Evolutionary conservation across 2,329 filamentous ascomycete species (phyloP), one percentile per base, ranked within the genome.

Genomic region (Penicillium oxalicum): DNA sequence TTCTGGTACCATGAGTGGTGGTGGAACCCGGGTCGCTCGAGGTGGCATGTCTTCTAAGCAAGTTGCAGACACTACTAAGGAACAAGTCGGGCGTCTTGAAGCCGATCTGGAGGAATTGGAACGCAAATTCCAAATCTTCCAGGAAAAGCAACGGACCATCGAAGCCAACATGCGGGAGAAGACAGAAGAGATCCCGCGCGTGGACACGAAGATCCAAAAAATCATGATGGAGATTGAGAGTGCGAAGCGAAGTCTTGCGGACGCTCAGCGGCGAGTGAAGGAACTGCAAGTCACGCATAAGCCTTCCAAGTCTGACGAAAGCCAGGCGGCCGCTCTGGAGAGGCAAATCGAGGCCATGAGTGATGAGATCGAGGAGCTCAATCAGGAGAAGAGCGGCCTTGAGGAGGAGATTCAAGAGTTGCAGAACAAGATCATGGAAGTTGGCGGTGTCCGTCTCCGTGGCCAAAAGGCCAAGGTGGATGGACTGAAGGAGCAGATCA

Each of bases 1-100:
- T 67, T 96, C 91, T 1, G 93, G 93, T 77, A 97, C 93, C 33
- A 97, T 98, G 93, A 95, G 88, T 50, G 93, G 93, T 75, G 93
- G 93, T 77, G 93, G 93, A 48, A 91, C 82, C 40, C 87, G 88
- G 12, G 88, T 93, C 48, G 91, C 91, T 60, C 89, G 85, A 64
- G 94, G 94, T 0, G 83, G 90, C 49, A 98, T 98, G 94, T 97
- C 91, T 0, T 95, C 91, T 9, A 97, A 95, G 70, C 83, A 95
- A 40, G 84, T 87, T n/a, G 81, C 88, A 1, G 89, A 95, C 49
- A 87, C 86, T 12, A 87, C 83, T 44, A 91, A 89, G 67, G 91
- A 97, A 57, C 87, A 95, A 62, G 91, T 98, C 3, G 68, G 80
- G 43, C 91, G 93, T 70, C 80, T 96, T 11, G 93, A 98, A 67